These are phyloP conservation scores for Mayamaea pseudoterrestris DNA, from an alignment of 108 stramenopile genomes.

Conservation along the genomic window DNA sequence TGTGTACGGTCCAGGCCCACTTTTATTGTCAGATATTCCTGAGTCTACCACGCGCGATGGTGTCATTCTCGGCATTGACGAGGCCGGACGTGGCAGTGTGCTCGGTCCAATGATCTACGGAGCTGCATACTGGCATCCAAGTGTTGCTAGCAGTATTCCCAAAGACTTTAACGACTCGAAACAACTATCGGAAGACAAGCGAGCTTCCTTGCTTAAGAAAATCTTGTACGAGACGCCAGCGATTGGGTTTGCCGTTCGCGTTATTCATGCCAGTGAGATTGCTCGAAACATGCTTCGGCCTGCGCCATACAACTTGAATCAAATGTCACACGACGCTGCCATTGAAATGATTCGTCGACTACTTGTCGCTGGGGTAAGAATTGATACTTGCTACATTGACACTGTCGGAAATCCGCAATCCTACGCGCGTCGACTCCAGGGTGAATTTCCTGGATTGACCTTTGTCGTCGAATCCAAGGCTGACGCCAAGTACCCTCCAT, in stretches of 20 bases:
- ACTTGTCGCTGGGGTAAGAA: constrained; percentile 36
- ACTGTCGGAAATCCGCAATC: constrained; percentile 70
- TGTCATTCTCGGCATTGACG: constrained; percentile 53
- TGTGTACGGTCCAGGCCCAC: constrained; percentile 49
- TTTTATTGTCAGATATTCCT: constrained; percentile 61
- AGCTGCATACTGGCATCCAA: constrained; percentile 58
- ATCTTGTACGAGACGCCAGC: constrained; percentile 20
- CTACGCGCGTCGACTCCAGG: constrained; percentile 54
- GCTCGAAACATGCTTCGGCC: constrained; percentile 71
- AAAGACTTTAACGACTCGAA: constrained; percentile 79
- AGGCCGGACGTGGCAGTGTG: constrained; percentile 77
- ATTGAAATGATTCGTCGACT: constrained; percentile 69
- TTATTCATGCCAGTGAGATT: constrained; percentile 68
- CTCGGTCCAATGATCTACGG: constrained; percentile 86
- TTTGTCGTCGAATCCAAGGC: constrained; percentile 89
- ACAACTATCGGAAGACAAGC: constrained; percentile 49
- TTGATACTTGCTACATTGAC: constrained; percentile 66
- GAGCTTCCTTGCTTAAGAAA: constrained; percentile 40
- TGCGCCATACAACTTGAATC: constrained; percentile 74
- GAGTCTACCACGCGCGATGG: constrained; percentile 8
- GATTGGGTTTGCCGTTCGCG: constrained; percentile 67
- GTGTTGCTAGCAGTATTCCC: constrained; percentile 15
- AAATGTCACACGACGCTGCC: constrained; percentile 71
- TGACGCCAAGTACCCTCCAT: constrained; percentile 83
- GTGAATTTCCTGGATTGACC: constrained; percentile 51